A percentile compares a stretch with the other conserved stretches of the same genome.
phyloP scores from a whole-genome alignment of 2,329 filamentous ascomycete species.

The Fonsecaea pedrosoi region DNA sequence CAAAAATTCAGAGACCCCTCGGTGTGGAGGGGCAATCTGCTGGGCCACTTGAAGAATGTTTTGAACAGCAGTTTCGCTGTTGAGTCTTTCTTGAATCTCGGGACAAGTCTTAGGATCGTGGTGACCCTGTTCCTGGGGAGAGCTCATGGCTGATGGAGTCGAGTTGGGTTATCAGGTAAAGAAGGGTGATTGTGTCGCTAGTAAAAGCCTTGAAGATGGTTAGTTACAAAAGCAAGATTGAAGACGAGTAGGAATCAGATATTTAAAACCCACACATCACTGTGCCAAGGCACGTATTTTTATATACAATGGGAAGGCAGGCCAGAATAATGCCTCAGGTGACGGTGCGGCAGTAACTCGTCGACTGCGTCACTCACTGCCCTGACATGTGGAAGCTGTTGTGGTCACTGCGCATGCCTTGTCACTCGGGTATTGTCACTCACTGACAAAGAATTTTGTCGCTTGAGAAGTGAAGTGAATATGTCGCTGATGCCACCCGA shows the following conservation, averaged over 20 bases:
- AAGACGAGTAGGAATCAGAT: background rate
- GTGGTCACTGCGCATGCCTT: background rate
- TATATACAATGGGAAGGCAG: conserved; percentile 3
- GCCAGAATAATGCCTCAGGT: background rate
- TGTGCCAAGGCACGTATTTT: conserved; percentile 18
- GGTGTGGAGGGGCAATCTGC: conserved; percentile 5
- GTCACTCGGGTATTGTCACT: background rate
- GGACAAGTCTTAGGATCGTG: conserved; percentile 21
- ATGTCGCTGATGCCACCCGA: background rate
- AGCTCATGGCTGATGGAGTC: background rate
- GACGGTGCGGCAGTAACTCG: conserved; percentile 9
- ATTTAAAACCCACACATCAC: conserved; percentile 8
- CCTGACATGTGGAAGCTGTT: background rate
- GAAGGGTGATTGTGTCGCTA: background rate
- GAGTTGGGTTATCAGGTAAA: background rate
- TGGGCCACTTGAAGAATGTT: background rate
- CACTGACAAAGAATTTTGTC: background rate
- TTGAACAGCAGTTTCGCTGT: conserved; percentile 4
- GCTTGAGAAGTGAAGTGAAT: background rate
- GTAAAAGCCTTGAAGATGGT: conserved; percentile 16
- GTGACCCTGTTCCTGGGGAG: background rate
- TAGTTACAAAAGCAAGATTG: conserved; percentile 20
- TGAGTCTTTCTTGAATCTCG: background rate
- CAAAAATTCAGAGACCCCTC: conserved; percentile 19
- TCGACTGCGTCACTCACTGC: conserved; percentile 17